Conservation (phyloP, 2,329 filamentous ascomycete genomes). For the Xylariomycetidae sp. region DNA sequence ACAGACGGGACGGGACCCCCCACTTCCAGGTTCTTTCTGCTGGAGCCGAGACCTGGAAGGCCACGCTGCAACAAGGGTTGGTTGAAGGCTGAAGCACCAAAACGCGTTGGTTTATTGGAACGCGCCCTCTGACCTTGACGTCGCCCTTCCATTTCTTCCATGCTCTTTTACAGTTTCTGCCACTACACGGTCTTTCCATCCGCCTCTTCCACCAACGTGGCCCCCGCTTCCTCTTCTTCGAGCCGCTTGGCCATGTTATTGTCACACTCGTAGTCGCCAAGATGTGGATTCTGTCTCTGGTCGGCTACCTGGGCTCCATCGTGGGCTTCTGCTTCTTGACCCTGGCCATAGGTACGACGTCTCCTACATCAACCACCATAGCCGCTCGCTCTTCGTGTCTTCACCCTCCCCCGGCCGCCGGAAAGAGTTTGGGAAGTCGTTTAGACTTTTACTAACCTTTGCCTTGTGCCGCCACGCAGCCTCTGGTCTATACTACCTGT, state of each 20-base stretch:
- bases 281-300: slow-evolving; percentile 93
- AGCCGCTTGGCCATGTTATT: too few species aligned
- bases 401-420: too few species aligned
- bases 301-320: slow-evolving; percentile 83
- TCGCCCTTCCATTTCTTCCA: slow-evolving; percentile 1
- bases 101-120: not conserved
- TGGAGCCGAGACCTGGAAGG: too few species aligned
- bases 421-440: too few species aligned
- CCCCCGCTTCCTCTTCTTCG: too few species aligned
- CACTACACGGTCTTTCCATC: slow-evolving; percentile 8
- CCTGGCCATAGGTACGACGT: slow-evolving; percentile 80
- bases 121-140: not conserved
- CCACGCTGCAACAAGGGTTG: slow-evolving; percentile 14
- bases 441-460: too few species aligned
- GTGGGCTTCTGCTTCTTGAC: slow-evolving; percentile 93
- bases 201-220: too few species aligned
- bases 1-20: too few species aligned
- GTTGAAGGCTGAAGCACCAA: not conserved
- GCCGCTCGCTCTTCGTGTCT: too few species aligned
- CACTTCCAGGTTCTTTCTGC: too few species aligned
- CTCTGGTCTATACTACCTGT: slow-evolving; percentile 97
- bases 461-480: slow-evolving; percentile 42
- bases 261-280: slow-evolving; percentile 23
- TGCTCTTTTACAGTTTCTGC: slow-evolving; percentile 2
- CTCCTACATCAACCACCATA: slow-evolving; percentile 6